Evolutionary conservation across 2,329 filamentous ascomycete species (phyloP), one percentile per base, ranked within the genome.

Genomic region (Drechslerella coelobrocha): DNA sequence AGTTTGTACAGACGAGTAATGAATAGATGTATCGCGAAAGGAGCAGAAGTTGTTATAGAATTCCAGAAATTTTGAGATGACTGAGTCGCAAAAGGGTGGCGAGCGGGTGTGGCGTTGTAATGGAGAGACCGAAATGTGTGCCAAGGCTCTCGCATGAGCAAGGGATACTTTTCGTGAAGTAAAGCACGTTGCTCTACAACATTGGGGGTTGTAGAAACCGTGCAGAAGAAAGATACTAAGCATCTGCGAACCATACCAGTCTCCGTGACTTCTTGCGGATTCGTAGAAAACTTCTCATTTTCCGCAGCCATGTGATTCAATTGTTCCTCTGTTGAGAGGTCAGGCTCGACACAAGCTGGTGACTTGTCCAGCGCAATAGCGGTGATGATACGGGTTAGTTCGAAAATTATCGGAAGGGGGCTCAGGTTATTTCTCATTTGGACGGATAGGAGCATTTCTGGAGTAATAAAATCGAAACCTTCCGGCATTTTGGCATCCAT

Each of bases 1-100:
- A 59, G 17, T n/a, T 26, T 59, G 10, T 59, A 59, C 12, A 59
- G 23, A 10, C 41, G 17, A 17, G 41, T 59, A 9, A 59, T 48
- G 5, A 59, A 21, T 19, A 37, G 8, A 26, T 59, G 41, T 23
- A 59, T 50, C 10, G 14, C 24, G 12, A 37, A 21, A 6, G 41
- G 27, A 24, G 41, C 12, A 39, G 34, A 47, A 10, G 24, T 43
- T 24, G n/a, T 23, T 19, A 37, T 48, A 24, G 47, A 24, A 9
- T 59, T 59, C 27, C 12, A 39, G 12, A 39, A 39, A 6, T 39
- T 39, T n/a, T 14, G 23, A 21, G 19, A 43, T 21, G 45, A 2
- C 21, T 45, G 41, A 14, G 39, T 17, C 5, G 43, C 2, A 31
- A 17, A 8, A 9, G 1, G 31, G n/a, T 37, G 24, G 1, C 0